Evolutionary conservation across 345 rosid genomes (phyloP), one percentile per base, ranked within the genome.

Genomic region (Limnanthes douglasii): DNA sequence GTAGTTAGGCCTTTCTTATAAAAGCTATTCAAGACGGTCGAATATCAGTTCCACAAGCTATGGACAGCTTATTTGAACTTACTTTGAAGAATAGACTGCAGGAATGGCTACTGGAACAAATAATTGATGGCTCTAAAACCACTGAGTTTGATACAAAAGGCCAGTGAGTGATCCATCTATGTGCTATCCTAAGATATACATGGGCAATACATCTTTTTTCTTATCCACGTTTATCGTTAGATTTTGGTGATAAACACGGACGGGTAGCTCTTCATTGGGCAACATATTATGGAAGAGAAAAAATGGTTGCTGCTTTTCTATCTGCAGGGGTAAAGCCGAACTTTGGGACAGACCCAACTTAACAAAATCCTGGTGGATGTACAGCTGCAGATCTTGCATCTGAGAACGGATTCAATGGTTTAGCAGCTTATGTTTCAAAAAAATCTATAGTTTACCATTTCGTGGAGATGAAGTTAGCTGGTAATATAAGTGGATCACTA

Each of bases 221-320:
- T 15, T 72, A 54, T 68, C 59, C 92, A 9, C 71, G 73, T 21
- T 46, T 79, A 13, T 71, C 92, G 5, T 31, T 79, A 47, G 85
- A 74, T 64, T 64, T 54, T 35, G 72, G 92, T 42, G 92, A 79
- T 56, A 79, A 67, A 48, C 45, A 18, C 53, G 92, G 92, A 34
- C 74, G 92, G 92, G 74, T 85, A 23, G 85, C 92, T 34, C 81
- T 79, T 56, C 92, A 79, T 37, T 79, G 92, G 92, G 92, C 92
- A 49, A 80, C 92, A 45, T 53, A 45, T 53, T 43, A 22, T 53
- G 85, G 92, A 34, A 72, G 92, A 59, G 73, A 79, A 56, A 72
- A 66, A 56, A 79, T 74, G 84, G 81, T 79, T 50, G 85, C 71
- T 16, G 71, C 23, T 57, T 73, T 79, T 58, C 60, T 79, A 57